Evolutionary conservation across 352 stramenopile genomes (phyloP).

Genomic region (Phytophthora cactorum): DNA sequence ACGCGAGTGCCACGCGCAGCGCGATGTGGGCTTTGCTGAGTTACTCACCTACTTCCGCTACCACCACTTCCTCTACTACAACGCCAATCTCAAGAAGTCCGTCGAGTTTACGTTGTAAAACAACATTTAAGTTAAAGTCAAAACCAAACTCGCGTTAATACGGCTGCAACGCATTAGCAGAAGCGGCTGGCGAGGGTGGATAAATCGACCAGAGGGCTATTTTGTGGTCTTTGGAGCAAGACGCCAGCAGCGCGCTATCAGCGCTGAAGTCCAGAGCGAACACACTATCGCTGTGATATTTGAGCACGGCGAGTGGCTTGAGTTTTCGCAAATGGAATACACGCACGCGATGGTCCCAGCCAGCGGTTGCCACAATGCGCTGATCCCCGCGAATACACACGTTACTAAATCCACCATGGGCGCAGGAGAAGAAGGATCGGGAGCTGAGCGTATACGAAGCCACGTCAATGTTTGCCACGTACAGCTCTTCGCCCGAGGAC

Average conservation of each 20-base stretch:
- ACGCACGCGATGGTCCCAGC: constrained; percentile 79
- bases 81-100: constrained; percentile 87
- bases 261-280: constrained; percentile 73
- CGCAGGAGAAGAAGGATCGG: constrained; percentile 60
- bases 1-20: constrained; percentile 82
- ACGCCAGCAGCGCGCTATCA: constrained; percentile 64
- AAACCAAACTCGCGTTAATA: constrained; percentile 31
- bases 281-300: constrained; percentile 82
- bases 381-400: constrained; percentile 73
- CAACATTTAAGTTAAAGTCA: constrained; percentile 30
- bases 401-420: constrained; percentile 68
- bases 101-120: constrained; percentile 77
- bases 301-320: constrained; percentile 80
- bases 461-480: constrained; percentile 52
- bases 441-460: constrained; percentile 41
- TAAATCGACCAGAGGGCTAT: constrained; percentile 85
- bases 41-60: constrained; percentile 88
- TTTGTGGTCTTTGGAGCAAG: constrained; percentile 83
- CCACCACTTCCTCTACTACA: constrained; percentile 91
- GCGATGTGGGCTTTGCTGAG: constrained; percentile 81
- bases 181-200: constrained; percentile 38
- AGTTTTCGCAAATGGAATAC: constrained; percentile 80
- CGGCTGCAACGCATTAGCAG: constrained; percentile 33
- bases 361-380: constrained; percentile 80
- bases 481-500: constrained; percentile 64